Conservation (phyloP, 305 asterid genomes). For the Euphrasia arctica region DNA sequence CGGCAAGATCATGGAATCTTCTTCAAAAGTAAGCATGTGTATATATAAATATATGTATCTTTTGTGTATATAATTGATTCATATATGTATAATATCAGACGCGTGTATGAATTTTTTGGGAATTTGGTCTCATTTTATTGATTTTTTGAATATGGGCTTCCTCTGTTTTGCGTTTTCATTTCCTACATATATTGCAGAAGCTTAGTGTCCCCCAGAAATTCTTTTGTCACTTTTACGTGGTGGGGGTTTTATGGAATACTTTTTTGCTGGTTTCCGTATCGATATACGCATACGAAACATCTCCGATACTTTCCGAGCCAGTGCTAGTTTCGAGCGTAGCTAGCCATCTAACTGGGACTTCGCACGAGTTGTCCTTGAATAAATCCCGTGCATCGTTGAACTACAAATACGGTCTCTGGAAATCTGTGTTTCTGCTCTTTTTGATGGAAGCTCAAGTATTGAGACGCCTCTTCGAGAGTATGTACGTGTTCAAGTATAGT, state of each 20-base stretch:
- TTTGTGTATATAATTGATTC: neutral
- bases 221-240: conserved; percentile 16
- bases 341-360: neutral
- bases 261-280: conserved; percentile 34
- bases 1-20: conserved; percentile 63
- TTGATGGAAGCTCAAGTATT: conserved; percentile 59
- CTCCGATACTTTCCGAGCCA: conserved; percentile 38
- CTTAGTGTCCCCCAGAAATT: conserved; percentile 3
- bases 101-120: neutral
- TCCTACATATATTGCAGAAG: neutral
- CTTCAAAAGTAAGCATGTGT: conserved; percentile 46
- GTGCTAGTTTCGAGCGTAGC: conserved; percentile 30
- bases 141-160: neutral
- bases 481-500: conserved; percentile 44
- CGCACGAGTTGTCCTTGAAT: conserved; percentile 30
- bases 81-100: neutral
- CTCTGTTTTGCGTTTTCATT: neutral
- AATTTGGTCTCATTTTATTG: neutral
- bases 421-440: conserved; percentile 31
- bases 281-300: neutral
- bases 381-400: conserved; percentile 26
- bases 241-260: conserved; percentile 62
- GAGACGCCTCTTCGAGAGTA: conserved; percentile 61
- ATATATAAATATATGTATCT: neutral
- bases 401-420: conserved; percentile 40